Conservation (phyloP, 2,329 filamentous ascomycete genomes). For the Botryotinia globosa region DNA sequence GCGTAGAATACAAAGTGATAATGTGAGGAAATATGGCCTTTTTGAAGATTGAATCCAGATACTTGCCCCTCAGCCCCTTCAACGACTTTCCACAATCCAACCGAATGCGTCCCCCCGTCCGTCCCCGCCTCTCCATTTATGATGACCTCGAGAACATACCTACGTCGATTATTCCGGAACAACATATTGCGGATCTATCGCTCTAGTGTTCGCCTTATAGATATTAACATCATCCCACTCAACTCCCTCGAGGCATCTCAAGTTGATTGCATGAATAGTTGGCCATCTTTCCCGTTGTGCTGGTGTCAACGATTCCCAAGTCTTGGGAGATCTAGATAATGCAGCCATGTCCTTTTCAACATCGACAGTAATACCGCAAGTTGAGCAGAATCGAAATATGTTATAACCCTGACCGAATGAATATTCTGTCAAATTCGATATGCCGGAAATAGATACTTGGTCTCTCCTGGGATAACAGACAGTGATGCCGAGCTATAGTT, state of each 20-base stretch:
- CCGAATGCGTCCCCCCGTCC: not conserved
- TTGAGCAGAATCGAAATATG: conserved; percentile 22
- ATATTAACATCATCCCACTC: conserved; percentile 23
- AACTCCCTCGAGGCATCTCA: conserved; percentile 24
- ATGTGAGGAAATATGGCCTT: not conserved
- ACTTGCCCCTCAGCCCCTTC: not conserved
- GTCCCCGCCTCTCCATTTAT: not conserved
- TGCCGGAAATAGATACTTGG: conserved; percentile 20
- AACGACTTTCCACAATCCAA: not conserved
- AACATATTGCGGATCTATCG: conserved; percentile 20
- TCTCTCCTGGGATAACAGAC: conserved; percentile 18
- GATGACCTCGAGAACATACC: no score
- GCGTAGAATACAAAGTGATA: not conserved
- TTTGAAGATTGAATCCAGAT: not conserved
- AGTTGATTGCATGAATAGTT: conserved; percentile 21
- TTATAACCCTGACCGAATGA: conserved; percentile 15
- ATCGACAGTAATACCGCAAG: conserved; percentile 20
- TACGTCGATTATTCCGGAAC: conserved; percentile 14
- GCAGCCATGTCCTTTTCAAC: conserved; percentile 4
- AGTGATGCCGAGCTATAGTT: conserved; percentile 17
- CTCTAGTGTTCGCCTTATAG: conserved; percentile 16
- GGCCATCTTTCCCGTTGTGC: conserved; percentile 17
- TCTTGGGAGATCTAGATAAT: not conserved
- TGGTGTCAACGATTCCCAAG: conserved; percentile 1
- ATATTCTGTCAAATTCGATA: conserved; percentile 18